These are phyloP conservation scores for Cystobasidium onofrii DNA, from an alignment of 768 basidiomycete species.

Conservation along the genomic window DNA sequence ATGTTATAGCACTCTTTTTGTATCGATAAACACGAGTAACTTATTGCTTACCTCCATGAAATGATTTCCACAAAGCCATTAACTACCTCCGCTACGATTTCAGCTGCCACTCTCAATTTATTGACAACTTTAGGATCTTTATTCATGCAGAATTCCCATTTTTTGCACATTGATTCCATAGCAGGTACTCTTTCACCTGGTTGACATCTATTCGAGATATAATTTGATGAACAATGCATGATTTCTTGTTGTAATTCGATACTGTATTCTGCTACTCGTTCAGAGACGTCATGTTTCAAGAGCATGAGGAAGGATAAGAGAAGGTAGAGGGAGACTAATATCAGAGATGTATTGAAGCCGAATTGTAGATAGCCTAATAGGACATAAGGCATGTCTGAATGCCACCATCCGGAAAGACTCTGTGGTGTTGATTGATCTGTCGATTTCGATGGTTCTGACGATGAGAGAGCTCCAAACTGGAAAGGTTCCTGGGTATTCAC, in stretches of 20 bases:
- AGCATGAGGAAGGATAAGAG: constrained; percentile 68
- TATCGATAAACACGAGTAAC: too few relatives aligned
- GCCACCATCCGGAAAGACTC: constrained; percentile 3
- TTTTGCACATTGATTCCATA: constrained; percentile 73
- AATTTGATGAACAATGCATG: constrained; percentile 68
- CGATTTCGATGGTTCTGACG: neutral
- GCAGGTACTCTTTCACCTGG: constrained; percentile 65
- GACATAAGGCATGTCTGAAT: constrained; percentile 13
- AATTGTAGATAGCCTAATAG: constrained; percentile 70
- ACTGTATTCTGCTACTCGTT: constrained; percentile 76
- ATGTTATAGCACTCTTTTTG: too few relatives aligned
- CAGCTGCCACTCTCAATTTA: constrained; percentile 79
- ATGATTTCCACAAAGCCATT: constrained; percentile 96
- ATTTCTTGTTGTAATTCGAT: constrained; percentile 92
- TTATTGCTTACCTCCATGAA: constrained; percentile 75
- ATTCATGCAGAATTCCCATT: constrained; percentile 64
- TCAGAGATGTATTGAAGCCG: constrained; percentile 79
- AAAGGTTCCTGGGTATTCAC: neutral
- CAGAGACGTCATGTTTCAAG: constrained; percentile 81
- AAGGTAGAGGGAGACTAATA: constrained; percentile 74
- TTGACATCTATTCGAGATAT: constrained; percentile 74
- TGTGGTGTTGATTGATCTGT: neutral
- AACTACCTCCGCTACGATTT: constrained; percentile 89
- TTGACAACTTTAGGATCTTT: constrained; percentile 83
- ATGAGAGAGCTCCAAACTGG: neutral